Evolutionary conservation across 2,329 filamentous ascomycete species (phyloP).

Genomic region (Ciborinia camelliae): DNA sequence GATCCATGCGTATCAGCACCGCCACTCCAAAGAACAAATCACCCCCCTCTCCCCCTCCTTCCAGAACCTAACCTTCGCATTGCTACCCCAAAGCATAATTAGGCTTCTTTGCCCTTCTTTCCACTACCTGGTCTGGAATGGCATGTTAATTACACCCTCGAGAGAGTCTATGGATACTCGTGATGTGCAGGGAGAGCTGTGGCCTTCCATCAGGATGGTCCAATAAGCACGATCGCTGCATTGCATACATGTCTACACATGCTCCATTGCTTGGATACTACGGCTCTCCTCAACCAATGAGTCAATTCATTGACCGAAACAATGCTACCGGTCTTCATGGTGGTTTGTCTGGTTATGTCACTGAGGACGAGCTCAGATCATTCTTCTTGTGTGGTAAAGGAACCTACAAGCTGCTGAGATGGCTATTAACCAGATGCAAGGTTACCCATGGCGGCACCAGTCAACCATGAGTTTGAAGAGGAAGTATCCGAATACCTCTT

Average conservation of each 20-base stretch:
- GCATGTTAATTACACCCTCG: too few relatives aligned
- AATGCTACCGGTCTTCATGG: slow-evolving; percentile 99
- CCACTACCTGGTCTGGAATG: too few relatives aligned
- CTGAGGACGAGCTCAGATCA: slow-evolving; percentile 95
- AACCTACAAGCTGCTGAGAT: slow-evolving; percentile 99
- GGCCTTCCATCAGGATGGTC: background rate
- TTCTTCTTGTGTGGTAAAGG: slow-evolving; percentile 99
- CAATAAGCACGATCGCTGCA: slow-evolving; percentile 9
- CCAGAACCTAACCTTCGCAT: background rate
- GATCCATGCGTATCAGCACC: slow-evolving; percentile 96
- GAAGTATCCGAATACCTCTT: background rate
- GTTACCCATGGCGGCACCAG: slow-evolving; percentile 62
- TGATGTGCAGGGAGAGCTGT: too few relatives aligned
- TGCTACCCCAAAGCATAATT: too few relatives aligned
- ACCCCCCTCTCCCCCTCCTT: background rate
- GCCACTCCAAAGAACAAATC: slow-evolving; percentile 91
- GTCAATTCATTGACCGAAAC: slow-evolving; percentile 99
- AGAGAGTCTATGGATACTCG: too few relatives aligned
- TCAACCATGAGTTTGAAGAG: background rate
- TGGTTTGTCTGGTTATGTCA: slow-evolving; percentile 94
- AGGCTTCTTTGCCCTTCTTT: too few relatives aligned
- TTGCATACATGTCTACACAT: slow-evolving; percentile 5
- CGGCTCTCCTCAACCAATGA: slow-evolving; percentile 79
- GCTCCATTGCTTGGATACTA: slow-evolving; percentile 49
- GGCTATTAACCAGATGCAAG: slow-evolving; percentile 99